phyloP scores from a whole-genome alignment of 148 eudicot species.

The Fagopyrum esculentum region DNA sequence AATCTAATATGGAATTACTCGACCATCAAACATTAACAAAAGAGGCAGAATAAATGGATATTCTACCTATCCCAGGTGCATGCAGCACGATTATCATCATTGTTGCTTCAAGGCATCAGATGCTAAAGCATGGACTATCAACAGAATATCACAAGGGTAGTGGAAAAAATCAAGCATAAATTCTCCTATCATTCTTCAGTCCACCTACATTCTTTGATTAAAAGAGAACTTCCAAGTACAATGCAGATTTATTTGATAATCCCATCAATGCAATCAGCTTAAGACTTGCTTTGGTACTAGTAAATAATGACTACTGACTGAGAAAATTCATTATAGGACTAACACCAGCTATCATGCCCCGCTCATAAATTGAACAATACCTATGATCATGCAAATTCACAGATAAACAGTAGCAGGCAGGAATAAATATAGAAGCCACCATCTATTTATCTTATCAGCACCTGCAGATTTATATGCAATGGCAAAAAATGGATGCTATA shows the following conservation, averaged over 20 bases:
- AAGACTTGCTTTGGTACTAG: background rate
- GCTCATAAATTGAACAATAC: background rate
- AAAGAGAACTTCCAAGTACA: background rate
- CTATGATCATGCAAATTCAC: background rate
- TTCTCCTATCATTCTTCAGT: slow-evolving; percentile 47
- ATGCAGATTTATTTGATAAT: background rate
- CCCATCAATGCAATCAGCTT: background rate
- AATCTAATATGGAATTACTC: too few species aligned
- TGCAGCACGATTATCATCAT: slow-evolving; percentile 57
- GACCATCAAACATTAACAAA: background rate
- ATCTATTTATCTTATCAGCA: background rate
- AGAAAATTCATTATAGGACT: background rate
- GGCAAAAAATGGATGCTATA: background rate
- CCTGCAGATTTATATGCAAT: background rate
- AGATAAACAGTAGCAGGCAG: too few species aligned
- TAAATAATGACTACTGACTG: background rate
- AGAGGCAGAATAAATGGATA: slow-evolving; percentile 10
- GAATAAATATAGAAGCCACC: background rate
- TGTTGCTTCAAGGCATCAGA: slow-evolving; percentile 34
- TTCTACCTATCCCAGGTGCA: slow-evolving; percentile 59
- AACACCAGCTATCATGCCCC: background rate
- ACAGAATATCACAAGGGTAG: slow-evolving; percentile 54
- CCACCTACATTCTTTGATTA: background rate
- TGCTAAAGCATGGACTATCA: slow-evolving; percentile 69
- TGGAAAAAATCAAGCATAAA: slow-evolving; percentile 85